A percentile compares a stretch with the other conserved stretches of the same genome.
Evolutionary conservation across 129 eudicot species (phyloP).

Genomic region (Calendula officinalis): DNA sequence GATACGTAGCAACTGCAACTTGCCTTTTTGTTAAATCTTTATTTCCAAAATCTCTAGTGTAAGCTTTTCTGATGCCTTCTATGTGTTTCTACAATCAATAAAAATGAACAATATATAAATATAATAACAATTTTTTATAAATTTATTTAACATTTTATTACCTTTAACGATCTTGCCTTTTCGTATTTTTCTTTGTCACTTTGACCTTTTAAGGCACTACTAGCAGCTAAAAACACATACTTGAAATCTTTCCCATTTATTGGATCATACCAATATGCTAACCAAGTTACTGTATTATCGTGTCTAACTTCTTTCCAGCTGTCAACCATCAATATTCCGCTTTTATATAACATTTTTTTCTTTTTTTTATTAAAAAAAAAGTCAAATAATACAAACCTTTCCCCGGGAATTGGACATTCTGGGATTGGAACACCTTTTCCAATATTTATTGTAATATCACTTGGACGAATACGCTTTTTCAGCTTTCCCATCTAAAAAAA

Average conservation of each 20-base stretch:
- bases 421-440: constrained; percentile 91
- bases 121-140: background rate
- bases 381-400: constrained; percentile 50
- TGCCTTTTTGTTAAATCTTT: constrained; percentile 73
- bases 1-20: constrained; percentile 92
- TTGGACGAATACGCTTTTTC: constrained; percentile 85
- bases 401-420: constrained; percentile 93
- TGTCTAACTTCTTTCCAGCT: constrained; percentile 98
- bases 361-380: background rate
- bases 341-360: background rate
- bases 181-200: constrained; percentile 98
- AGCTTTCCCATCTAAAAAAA: constrained; percentile 85
- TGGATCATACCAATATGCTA: constrained; percentile 97
- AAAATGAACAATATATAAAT: background rate
- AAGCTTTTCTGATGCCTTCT: constrained; percentile 66
- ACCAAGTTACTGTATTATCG: constrained; percentile 97
- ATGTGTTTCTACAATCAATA: constrained; percentile 50
- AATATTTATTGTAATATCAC: constrained; percentile 85
- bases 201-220: constrained; percentile 93
- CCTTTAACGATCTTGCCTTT: constrained; percentile 86
- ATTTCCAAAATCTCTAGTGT: constrained; percentile 64
- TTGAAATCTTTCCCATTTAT: constrained; percentile 87
- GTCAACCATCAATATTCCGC: constrained; percentile 28
- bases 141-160: constrained; percentile 17
- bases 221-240: constrained; percentile 92